These are phyloP conservation scores for Citrus sp. DNA, from an alignment of 345 rosid genomes.

Conservation along the genomic window DNA sequence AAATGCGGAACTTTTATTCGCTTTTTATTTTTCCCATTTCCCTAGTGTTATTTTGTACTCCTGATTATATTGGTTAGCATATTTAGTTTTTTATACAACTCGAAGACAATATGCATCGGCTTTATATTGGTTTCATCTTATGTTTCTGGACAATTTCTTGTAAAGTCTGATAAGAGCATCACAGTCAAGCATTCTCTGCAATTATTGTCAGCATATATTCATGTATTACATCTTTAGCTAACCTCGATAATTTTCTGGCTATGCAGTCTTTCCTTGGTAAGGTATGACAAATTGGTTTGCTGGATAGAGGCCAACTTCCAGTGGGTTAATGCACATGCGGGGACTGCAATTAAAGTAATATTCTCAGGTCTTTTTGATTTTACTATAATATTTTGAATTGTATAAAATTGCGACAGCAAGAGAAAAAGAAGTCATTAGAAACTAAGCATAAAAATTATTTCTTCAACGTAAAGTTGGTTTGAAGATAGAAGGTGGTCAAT, in stretches of 20 bases:
- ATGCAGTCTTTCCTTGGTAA: constrained; percentile 58
- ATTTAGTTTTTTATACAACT: background rate
- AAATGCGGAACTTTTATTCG: background rate
- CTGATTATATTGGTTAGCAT: background rate
- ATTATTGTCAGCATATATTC: background rate
- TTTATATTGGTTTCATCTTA: background rate
- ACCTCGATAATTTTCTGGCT: background rate
- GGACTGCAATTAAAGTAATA: constrained; percentile 16
- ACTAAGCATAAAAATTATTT: constrained; percentile 24
- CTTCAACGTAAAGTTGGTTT: constrained; percentile 23
- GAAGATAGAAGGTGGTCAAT: constrained; percentile 24
- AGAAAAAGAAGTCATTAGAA: constrained; percentile 22
- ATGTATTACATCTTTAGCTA: background rate
- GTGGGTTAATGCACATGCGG: constrained; percentile 7
- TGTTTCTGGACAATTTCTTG: background rate
- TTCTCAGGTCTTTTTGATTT: constrained; percentile 29
- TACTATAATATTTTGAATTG: constrained; percentile 30
- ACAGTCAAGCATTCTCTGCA: background rate
- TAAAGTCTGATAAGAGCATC: background rate
- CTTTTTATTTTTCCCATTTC: background rate
- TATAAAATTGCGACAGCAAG: constrained; percentile 26
- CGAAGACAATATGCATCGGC: background rate
- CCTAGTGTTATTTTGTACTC: background rate
- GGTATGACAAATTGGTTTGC: constrained; percentile 28
- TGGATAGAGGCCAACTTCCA: constrained; percentile 4